Base-by-base conservation (phyloP, 139 green algal genomes). In the Auxenochlorella pyrenoidosa region DNA sequence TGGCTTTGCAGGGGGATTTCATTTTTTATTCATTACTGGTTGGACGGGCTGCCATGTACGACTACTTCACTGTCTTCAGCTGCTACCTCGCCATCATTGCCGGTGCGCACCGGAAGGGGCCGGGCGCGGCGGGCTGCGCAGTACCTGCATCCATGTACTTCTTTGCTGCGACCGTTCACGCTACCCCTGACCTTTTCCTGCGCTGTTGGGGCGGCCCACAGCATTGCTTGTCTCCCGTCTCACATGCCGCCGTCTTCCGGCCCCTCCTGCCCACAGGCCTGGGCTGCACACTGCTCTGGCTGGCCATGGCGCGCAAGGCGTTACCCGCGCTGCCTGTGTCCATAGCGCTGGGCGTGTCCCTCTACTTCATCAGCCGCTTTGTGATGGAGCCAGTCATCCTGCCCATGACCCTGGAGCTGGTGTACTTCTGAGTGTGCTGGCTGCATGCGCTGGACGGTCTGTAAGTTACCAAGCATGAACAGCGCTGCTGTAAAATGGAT, bases 251-350 rank as follows among this genome's bases (percentile, higher is more conserved):
- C n/a, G n/a, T n/a, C n/a, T n/a, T n/a, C n/a, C n/a, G n/a, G n/a
- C n/a, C n/a, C n/a, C n/a, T n/a, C n/a, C n/a, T n/a, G n/a, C n/a
- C n/a, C n/a, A 92, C 95, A 18, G 97, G 97, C 21, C 90, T 99
- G 66, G 95, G 92, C 30, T 89, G 94, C 34, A 99, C 96, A 60
- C 91, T 99, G 65, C 70, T 98, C 86, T 93, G 95, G 91, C 94
- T 98, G 59, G 94, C 96, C 16, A n/a, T 99, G 38, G 91, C 87
- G 21, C 86, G 92, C 65, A 94, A 96, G 73, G 97, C 97, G 34
- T 89, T 99, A 87, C 97, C 97, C 5, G 97, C 97, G 28, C 93
- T 99, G 88, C 97, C 97, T 34, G 94, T 99, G 80, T 98, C 94
- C 81, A 99, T 99, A 66, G 94, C 93, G 1, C 90, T 99, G 44